A percentile compares a stretch with the other conserved stretches of the same genome.
These are phyloP conservation scores for Rhizopogon vinicolor DNA, from an alignment of 768 basidiomycete species.

Conservation along the genomic window DNA sequence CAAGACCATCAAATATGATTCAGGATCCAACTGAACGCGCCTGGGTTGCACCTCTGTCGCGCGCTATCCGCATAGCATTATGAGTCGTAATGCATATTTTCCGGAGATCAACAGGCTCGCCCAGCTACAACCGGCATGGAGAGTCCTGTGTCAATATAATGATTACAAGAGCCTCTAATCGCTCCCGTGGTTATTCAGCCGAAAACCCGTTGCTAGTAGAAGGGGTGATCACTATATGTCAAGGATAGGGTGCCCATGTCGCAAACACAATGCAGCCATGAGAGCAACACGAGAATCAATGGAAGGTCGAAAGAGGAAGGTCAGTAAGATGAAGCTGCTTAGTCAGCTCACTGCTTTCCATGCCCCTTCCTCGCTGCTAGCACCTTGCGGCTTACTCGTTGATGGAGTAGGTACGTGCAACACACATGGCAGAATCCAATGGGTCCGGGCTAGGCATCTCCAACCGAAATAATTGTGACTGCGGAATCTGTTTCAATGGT, in stretches of 20 bases:
- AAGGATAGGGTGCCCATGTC: background rate
- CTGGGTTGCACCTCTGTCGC: background rate
- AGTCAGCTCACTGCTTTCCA: conserved; percentile 17
- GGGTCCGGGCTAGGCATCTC: background rate
- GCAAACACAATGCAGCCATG: background rate
- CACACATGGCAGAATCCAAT: conserved; percentile 15
- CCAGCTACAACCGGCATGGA: background rate
- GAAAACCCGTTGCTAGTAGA: background rate
- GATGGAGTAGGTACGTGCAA: conserved; percentile 2
- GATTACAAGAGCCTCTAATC: no score
- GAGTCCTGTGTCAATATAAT: background rate
- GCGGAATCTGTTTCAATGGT: conserved; percentile 7
- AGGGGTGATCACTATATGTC: no score
- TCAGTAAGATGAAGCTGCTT: conserved; percentile 15
- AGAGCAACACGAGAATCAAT: background rate
- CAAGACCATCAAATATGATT: background rate
- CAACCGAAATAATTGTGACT: conserved; percentile 12
- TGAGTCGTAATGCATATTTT: background rate
- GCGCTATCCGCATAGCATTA: background rate
- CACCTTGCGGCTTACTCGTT: conserved; percentile 7
- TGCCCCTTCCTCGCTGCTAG: conserved; percentile 15
- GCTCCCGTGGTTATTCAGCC: background rate
- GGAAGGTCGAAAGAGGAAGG: conserved; percentile 19
- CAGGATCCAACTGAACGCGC: background rate
- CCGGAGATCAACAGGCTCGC: background rate